Base-by-base conservation (phyloP, 768 basidiomycete genomes). In the Clathrus columnatus region DNA sequence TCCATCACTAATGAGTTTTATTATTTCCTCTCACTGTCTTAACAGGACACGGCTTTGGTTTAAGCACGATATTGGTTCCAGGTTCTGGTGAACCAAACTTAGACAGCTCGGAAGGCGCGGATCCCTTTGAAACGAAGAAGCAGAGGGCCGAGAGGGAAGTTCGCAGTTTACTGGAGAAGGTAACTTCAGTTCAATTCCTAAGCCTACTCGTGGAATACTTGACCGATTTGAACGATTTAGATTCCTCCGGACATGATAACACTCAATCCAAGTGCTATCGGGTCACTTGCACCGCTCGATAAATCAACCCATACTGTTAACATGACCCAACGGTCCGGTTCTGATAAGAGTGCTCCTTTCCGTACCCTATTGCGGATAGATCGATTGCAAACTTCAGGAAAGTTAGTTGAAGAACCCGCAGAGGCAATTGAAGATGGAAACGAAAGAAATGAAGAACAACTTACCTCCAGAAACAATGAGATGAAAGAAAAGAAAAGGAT, bases 11-110 rank as follows among this genome's bases (percentile, higher is more conserved):
- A 18, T 4, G 16, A 57, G 16, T 21, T 51, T 41, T 26, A 54
- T 42, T 56, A 48, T 18, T 16, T 41, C 18, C 7, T 32, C 17
- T 44, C 18, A n/a, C 26, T n/a, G 45, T 20, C 18, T 48, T 47
- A 11, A 10, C 21, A 44, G 87, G 90, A 1, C 92, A 94, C 66
- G 65, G 76, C 4, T 74, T 73, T 0, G 95, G 95, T 0, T 72
- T 98, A 17, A 89, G 89, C 4, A 87, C 81, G 42, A 78, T 98
- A 50, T 75, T 98, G 53, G 85, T 98, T 0, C 96, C 96, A 0
- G 95, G 95, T 24, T 73, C 84, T 7, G 96, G 95, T 29, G 94
- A 98, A 68, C 82, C 94, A 46, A 93, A 96, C 74, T 95, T 93
- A 67, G 96, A 99, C 64, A 88, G 86, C 56, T 68, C 77, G 14